Evolutionary conservation across 345 rosid genomes (phyloP).

Genomic region (Bretschneidera sinensis): DNA sequence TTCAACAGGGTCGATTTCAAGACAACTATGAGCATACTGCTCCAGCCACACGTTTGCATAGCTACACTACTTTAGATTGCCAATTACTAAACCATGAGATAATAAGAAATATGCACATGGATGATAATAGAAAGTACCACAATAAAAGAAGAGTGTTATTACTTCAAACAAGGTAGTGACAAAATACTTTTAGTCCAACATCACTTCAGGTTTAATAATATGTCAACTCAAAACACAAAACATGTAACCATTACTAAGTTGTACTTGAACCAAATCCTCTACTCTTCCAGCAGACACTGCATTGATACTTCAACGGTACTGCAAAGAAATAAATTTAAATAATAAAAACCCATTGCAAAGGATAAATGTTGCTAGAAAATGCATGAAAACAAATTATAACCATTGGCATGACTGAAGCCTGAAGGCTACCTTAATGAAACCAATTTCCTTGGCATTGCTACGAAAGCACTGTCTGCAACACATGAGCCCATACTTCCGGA

Average conservation of each 20-base stretch:
- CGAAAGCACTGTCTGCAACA: slow-evolving; percentile 28
- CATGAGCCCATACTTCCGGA: slow-evolving; percentile 32
- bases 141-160: too few species aligned
- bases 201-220: background rate
- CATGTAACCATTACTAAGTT: background rate
- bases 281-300: background rate
- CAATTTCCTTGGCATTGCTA: slow-evolving; percentile 29
- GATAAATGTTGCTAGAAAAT: background rate
- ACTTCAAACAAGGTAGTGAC: background rate
- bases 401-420: too few species aligned
- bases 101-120: too few species aligned
- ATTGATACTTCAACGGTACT: background rate
- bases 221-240: background rate
- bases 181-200: background rate
- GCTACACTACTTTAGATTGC: too few species aligned
- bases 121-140: too few species aligned
- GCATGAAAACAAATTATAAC: background rate
- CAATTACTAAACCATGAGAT: too few species aligned
- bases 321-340: background rate
- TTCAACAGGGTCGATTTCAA: too few species aligned
- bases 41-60: too few species aligned
- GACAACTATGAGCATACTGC: too few species aligned
- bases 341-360: background rate
- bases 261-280: background rate
- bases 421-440: slow-evolving; percentile 45